phyloP scores from a whole-genome alignment of 2,329 filamentous ascomycete species.

The Stachybotrys elegans region DNA sequence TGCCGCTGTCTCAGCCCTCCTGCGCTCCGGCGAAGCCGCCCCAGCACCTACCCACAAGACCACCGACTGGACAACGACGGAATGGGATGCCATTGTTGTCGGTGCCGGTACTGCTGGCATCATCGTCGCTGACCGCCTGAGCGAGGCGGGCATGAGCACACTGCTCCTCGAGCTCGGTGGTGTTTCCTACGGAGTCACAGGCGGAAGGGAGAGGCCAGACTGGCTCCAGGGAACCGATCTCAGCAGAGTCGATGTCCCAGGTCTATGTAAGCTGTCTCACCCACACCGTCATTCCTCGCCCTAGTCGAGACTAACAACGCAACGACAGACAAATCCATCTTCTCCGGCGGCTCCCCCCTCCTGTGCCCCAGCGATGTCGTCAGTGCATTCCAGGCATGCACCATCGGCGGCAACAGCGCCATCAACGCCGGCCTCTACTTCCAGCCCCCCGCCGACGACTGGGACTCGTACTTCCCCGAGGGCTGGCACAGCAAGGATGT shows the following conservation, averaged over 20 bases:
- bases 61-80: constrained; percentile 11
- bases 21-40: no score
- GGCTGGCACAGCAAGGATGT: constrained; percentile 49
- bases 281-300: not conserved
- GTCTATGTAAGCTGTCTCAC: constrained; percentile 36
- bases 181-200: constrained; percentile 42
- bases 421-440: constrained; percentile 52
- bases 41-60: no score
- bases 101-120: constrained; percentile 49
- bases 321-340: constrained; percentile 44
- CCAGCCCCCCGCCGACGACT: constrained; percentile 47
- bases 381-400: constrained; percentile 42
- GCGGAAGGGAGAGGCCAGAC: constrained; percentile 38
- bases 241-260: constrained; percentile 48
- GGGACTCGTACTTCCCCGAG: constrained; percentile 41
- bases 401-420: constrained; percentile 45
- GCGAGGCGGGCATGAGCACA: constrained; percentile 45
- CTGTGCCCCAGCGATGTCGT: constrained; percentile 32
- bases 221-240: constrained; percentile 44
- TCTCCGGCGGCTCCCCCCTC: constrained; percentile 32
- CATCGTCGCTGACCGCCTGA: constrained; percentile 45
- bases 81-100: constrained; percentile 32
- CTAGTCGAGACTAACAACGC: not conserved
- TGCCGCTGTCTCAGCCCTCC: no score
- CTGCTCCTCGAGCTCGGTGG: constrained; percentile 48